These are phyloP conservation scores for Psilocybe azurescens DNA, from an alignment of 768 basidiomycete species.

Conservation along the genomic window DNA sequence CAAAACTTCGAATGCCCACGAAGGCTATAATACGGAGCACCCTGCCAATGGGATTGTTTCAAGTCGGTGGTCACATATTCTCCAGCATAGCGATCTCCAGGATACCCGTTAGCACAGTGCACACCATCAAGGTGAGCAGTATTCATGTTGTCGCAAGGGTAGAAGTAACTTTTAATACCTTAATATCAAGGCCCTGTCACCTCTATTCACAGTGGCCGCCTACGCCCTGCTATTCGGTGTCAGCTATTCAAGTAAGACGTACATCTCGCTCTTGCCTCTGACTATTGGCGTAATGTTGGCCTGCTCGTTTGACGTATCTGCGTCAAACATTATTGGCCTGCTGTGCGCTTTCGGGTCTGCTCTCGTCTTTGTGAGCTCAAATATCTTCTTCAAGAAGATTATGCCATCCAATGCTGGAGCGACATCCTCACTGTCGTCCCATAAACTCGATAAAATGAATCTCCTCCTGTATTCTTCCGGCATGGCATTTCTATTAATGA, in stretches of 20 bases:
- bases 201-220: slow-evolving; percentile 95
- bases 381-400: slow-evolving; percentile 99
- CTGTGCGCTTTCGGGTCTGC: slow-evolving; percentile 97
- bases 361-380: slow-evolving; percentile 94
- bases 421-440: slow-evolving; percentile 44
- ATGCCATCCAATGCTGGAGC: slow-evolving; percentile 71
- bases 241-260: slow-evolving; percentile 90
- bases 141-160: not conserved
- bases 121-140: slow-evolving; percentile 91
- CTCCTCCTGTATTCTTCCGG: slow-evolving; percentile 92
- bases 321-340: slow-evolving; percentile 85
- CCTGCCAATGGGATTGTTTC: slow-evolving; percentile 95
- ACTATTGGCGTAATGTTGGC: slow-evolving; percentile 98
- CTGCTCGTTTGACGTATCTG: slow-evolving; percentile 90
- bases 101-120: slow-evolving; percentile 96
- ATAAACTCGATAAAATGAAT: slow-evolving; percentile 97
- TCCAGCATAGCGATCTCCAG: slow-evolving; percentile 96
- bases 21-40: slow-evolving; percentile 76
- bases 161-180: not conserved
- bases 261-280: slow-evolving; percentile 91
- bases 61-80: slow-evolving; percentile 97
- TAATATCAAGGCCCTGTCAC: slow-evolving; percentile 81
- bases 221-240: slow-evolving; percentile 95
- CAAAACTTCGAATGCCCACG: slow-evolving; percentile 73
- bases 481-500: slow-evolving; percentile 95